Conservation (phyloP, 2,329 filamentous ascomycete genomes). For the Fusarium subglutinans region DNA sequence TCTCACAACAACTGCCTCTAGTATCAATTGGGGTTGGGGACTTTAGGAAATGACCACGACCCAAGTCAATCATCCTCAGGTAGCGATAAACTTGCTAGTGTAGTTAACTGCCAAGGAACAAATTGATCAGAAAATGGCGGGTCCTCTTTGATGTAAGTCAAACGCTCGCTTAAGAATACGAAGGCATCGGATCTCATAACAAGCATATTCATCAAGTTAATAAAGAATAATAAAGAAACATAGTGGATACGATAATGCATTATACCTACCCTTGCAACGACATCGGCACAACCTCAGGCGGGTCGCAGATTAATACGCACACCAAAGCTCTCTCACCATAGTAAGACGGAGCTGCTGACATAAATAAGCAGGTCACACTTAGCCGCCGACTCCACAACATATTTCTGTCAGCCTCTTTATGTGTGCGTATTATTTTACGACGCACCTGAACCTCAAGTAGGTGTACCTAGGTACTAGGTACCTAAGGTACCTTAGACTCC, state of each 20-base stretch:
- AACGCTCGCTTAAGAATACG: constrained; percentile 2
- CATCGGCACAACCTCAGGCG: neutral
- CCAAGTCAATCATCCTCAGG: constrained; percentile 14
- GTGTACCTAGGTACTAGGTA: no score
- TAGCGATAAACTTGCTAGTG: neutral
- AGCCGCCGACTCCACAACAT: no score
- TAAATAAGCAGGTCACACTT: no score
- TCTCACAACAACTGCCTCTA: constrained; percentile 23
- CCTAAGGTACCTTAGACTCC: neutral
- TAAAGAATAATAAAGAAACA: constrained; percentile 6
- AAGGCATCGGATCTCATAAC: neutral
- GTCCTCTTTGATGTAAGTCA: neutral
- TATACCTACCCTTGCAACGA: neutral
- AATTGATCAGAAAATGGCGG: neutral
- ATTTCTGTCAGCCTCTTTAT: no score
- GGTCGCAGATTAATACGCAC: no score
- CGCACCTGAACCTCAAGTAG: neutral
- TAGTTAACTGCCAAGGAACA: neutral
- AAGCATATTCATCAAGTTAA: neutral
- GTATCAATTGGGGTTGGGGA: constrained; percentile 17
- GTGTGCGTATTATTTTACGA: no score
- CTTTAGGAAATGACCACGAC: constrained; percentile 31
- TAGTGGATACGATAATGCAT: neutral
- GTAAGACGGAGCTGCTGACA: no score
- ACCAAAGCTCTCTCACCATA: no score